Base-by-base conservation (phyloP, 768 basidiomycete genomes). In the Pulveroboletus sp. region DNA sequence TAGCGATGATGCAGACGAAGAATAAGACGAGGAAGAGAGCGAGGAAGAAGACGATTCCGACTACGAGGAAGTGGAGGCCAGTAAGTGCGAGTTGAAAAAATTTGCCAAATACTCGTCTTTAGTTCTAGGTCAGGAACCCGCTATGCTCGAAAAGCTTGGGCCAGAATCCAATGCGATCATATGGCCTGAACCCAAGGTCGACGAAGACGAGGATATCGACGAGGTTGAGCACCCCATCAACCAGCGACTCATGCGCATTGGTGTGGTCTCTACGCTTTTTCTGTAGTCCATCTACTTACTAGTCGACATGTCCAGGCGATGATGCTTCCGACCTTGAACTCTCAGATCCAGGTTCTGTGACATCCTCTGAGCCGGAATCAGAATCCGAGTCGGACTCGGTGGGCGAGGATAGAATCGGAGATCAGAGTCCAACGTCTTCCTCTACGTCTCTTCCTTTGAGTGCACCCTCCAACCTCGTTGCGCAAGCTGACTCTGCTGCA, bases 171-270 rank as follows among this genome's bases (percentile, higher is more conserved):
- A 89, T 59, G 93, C 89, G 0, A 77, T 87, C 46, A 75, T 93
- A 43, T 96, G 90, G 92, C 89, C 91, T 1, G 65, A 64, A n/a
- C 71, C 71, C n/a, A 71, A 69, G 43, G 73, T 78, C 5, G 77
- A 81, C 10, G 77, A 83, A 40, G 81, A 82, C 35, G 83, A 82
- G 11, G 85, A 82, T 17, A 74, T 81, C 28, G 78, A 83, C 14
- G 76, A 76, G 51, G 76, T 80, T 10, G 79, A 84, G 36, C 76
- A 76, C 27, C 73, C 83, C n/a, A 80, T 79, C 52, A 90, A 89
- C 60, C 80, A 80, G 52, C 76, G 84, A 38, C 80, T 86, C 50
- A 83, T 89, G 79, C 79, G 90, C 37, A 72, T 93, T 53, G 89
- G 89, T 86, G 55, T 43, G 68, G 33, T 35, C 14, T 21, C 14